Evolutionary conservation across 306 rosid genomes (phyloP).

Genomic region (Ochetophila trinervis): DNA sequence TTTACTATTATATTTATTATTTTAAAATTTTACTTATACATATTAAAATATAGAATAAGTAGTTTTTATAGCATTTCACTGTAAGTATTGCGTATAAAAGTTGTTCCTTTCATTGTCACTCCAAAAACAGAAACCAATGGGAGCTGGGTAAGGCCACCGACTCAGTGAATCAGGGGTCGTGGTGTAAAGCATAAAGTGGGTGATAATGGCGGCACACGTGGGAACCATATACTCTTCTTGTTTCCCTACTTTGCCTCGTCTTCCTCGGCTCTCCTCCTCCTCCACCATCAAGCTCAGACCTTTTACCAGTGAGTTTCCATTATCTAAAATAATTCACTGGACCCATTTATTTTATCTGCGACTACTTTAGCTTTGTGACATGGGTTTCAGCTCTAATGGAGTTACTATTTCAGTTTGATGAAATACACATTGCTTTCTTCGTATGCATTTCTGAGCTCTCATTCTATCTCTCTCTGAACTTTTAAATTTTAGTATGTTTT

Average conservation of each 20-base stretch:
- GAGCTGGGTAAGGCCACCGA: background rate
- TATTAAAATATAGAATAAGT: too few relatives aligned
- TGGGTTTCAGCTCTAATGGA: slow-evolving; percentile 1
- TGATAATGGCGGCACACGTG: slow-evolving; percentile 50
- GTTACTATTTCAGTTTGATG: slow-evolving; percentile 1
- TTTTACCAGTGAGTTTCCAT: slow-evolving; percentile 42
- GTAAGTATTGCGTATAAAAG: too few relatives aligned
- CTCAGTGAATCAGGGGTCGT: background rate
- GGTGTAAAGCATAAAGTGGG: background rate
- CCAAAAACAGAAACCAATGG: slow-evolving; percentile 9
- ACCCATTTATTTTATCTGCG: slow-evolving; percentile 5
- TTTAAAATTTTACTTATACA: too few relatives aligned
- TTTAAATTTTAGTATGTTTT: background rate
- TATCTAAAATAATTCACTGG: background rate
- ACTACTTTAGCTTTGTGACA: slow-evolving; percentile 9
- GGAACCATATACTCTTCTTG: slow-evolving; percentile 38
- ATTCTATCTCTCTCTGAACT: background rate
- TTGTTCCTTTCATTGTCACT: background rate
- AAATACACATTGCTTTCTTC: background rate
- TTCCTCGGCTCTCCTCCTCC: slow-evolving; percentile 34
- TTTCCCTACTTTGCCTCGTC: slow-evolving; percentile 42
- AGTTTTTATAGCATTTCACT: too few relatives aligned
- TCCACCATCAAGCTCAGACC: slow-evolving; percentile 50
- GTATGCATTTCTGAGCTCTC: background rate
- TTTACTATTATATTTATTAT: too few relatives aligned